A percentile compares a stretch with the other conserved stretches of the same genome.
Evolutionary conservation across 768 basidiomycete species (phyloP).

Genomic region (Termitomyces sp.): DNA sequence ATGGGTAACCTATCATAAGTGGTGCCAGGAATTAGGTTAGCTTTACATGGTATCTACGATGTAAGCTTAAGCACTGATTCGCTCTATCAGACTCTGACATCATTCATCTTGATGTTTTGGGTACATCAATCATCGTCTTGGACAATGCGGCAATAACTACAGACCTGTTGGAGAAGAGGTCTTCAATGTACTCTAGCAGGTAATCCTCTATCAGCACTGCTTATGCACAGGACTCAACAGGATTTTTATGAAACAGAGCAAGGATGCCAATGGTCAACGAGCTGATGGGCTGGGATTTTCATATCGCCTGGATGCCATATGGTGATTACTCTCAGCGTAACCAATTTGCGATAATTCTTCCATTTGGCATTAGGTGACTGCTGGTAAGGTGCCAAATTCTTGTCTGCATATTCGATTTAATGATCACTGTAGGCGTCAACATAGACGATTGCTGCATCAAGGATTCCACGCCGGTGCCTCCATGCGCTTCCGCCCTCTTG

Average conservation of each 20-base stretch:
- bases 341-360: background rate
- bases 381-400: background rate
- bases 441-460: conserved; percentile 18
- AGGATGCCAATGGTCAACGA: conserved; percentile 18
- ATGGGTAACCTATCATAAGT: background rate
- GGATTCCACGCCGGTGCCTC: conserved; percentile 15
- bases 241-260: background rate
- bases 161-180: conserved; percentile 20
- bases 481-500: conserved; percentile 15
- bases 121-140: conserved; percentile 18
- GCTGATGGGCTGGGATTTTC: conserved; percentile 17
- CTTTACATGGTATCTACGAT: background rate
- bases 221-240: background rate
- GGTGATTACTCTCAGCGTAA: conserved; percentile 3
- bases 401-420: background rate
- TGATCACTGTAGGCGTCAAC: conserved; percentile 14
- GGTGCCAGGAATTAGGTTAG: background rate
- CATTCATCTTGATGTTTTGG: conserved; percentile 5
- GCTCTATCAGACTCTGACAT: conserved; percentile 8
- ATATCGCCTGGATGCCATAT: conserved; percentile 13
- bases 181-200: conserved; percentile 15
- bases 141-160: conserved; percentile 15
- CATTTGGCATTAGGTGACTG: conserved; percentile 1
- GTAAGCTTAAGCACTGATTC: background rate
- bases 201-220: background rate